Evolutionary conservation across 2,329 filamentous ascomycete genomes (phyloP).

Genomic region (Sclerotinia sclerotiorum): DNA sequence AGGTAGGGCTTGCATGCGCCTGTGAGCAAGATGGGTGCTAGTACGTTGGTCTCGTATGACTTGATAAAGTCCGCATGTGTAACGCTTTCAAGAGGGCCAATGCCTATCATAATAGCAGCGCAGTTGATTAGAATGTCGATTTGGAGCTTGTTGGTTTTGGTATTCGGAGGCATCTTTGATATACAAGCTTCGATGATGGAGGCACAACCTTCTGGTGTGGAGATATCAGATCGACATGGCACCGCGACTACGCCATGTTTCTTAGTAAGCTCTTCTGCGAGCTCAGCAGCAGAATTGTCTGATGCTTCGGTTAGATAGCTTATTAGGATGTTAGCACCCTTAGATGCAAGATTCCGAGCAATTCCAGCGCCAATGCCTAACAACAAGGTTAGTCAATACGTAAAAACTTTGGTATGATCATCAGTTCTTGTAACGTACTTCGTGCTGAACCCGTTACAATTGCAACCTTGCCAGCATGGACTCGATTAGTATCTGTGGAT

Average conservation of each 20-base stretch:
- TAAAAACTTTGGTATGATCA: background rate
- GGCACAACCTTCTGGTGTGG: slow-evolving; percentile 57
- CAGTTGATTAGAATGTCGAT: slow-evolving; percentile 86
- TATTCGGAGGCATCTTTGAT: slow-evolving; percentile 16
- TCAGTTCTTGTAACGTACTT: slow-evolving; percentile 48
- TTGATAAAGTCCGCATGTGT: slow-evolving; percentile 62
- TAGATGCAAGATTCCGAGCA: slow-evolving; percentile 64
- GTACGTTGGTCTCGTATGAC: slow-evolving; percentile 76
- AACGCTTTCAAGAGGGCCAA: slow-evolving; percentile 57
- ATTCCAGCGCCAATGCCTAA: slow-evolving; percentile 67
- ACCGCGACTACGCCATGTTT: slow-evolving; percentile 60
- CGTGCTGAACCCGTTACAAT: slow-evolving; percentile 76
- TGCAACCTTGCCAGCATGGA: slow-evolving; percentile 65
- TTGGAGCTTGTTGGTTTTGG: slow-evolving; percentile 54
- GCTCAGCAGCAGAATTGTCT: slow-evolving; percentile 49
- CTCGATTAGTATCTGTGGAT: background rate
- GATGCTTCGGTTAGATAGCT: slow-evolving; percentile 64
- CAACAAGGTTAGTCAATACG: slow-evolving; percentile 16
- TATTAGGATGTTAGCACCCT: slow-evolving; percentile 60
- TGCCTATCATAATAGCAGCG: slow-evolving; percentile 68
- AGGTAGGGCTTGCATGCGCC: slow-evolving; percentile 70
- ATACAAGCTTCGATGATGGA: slow-evolving; percentile 57
- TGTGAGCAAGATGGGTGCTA: slow-evolving; percentile 73
- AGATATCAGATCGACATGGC: slow-evolving; percentile 69
- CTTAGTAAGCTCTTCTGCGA: slow-evolving; percentile 53